phyloP scores from a whole-genome alignment of 108 stramenopile species.

The Ochromonas danica region DNA sequence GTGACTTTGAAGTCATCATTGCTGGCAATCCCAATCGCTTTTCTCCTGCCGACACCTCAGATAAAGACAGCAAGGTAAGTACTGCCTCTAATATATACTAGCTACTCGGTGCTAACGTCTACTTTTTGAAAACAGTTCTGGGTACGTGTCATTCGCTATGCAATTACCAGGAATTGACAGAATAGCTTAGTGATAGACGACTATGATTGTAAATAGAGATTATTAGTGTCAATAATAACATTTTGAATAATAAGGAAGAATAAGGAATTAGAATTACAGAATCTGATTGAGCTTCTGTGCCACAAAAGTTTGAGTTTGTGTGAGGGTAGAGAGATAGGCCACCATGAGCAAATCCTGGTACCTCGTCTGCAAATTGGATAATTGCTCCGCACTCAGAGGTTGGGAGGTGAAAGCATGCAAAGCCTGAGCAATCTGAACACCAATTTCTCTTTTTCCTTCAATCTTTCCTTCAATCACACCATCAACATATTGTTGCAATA shows the following conservation, averaged over 20 bases:
- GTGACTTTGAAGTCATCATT: not conserved
- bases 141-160: too few relatives aligned
- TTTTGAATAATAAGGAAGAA: not conserved
- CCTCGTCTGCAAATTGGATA: constrained; percentile 76
- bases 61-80: not conserved
- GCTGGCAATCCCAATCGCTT: not conserved
- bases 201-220: too few relatives aligned
- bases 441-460: constrained; percentile 60
- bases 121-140: too few relatives aligned
- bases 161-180: too few relatives aligned
- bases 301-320: constrained; percentile 83
- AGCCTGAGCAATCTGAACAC: constrained; percentile 74
- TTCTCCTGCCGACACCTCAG: not conserved
- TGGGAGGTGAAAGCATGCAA: constrained; percentile 79
- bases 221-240: too few relatives aligned
- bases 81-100: not conserved
- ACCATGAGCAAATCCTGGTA: constrained; percentile 94
- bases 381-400: constrained; percentile 84
- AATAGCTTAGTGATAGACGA: too few relatives aligned
- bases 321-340: constrained; percentile 85
- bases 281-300: constrained; percentile 76
- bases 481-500: constrained; percentile 74
- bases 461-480: constrained; percentile 71
- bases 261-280: constrained; percentile 18
- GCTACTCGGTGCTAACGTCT: too few relatives aligned